Percentiles rank a stretch among this genome's conserved stretches.
phyloP scores from a whole-genome alignment of 768 basidiomycete species.

The Pleurotus djamor region DNA sequence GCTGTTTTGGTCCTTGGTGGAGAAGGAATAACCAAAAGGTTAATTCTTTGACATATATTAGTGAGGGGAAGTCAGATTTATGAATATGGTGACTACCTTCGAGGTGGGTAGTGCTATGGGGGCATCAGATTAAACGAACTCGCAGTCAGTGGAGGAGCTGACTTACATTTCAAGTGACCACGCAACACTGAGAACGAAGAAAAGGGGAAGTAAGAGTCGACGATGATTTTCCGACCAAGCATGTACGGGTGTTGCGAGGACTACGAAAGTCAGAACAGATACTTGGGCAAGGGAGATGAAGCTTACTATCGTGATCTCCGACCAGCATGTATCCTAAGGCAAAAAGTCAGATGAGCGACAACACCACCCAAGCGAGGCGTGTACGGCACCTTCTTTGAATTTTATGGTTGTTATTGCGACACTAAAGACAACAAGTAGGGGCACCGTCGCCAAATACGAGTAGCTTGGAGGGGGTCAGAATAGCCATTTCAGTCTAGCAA shows the following conservation, averaged over 20 bases:
- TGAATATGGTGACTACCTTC: slow-evolving; percentile 50
- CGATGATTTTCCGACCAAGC: slow-evolving; percentile 44
- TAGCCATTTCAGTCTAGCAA: too few species aligned
- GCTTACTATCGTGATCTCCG: slow-evolving; percentile 31
- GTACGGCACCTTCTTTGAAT: slow-evolving; percentile 60
- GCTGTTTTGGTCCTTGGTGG: slow-evolving; percentile 68
- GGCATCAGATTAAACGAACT: not conserved
- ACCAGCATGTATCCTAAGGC: slow-evolving; percentile 35
- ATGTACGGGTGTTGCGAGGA: slow-evolving; percentile 54
- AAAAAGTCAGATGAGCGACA: too few species aligned
- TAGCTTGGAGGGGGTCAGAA: slow-evolving; percentile 39
- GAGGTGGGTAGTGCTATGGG: slow-evolving; percentile 68
- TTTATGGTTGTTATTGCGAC: slow-evolving; percentile 64
- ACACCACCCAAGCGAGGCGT: too few species aligned
- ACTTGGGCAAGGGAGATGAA: not conserved
- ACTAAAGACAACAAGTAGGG: slow-evolving; percentile 62
- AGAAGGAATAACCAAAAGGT: slow-evolving; percentile 84
- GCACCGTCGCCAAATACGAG: slow-evolving; percentile 74
- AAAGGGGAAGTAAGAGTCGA: slow-evolving; percentile 64
- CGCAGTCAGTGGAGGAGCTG: slow-evolving; percentile 3
- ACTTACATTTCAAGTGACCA: slow-evolving; percentile 81
- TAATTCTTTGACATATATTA: slow-evolving; percentile 45
- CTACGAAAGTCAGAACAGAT: slow-evolving; percentile 24
- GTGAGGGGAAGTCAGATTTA: not conserved
- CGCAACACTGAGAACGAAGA: slow-evolving; percentile 66